Conservation (phyloP, 495 filamentous ascomycete genomes). For the Filosporella fistucella region DNA sequence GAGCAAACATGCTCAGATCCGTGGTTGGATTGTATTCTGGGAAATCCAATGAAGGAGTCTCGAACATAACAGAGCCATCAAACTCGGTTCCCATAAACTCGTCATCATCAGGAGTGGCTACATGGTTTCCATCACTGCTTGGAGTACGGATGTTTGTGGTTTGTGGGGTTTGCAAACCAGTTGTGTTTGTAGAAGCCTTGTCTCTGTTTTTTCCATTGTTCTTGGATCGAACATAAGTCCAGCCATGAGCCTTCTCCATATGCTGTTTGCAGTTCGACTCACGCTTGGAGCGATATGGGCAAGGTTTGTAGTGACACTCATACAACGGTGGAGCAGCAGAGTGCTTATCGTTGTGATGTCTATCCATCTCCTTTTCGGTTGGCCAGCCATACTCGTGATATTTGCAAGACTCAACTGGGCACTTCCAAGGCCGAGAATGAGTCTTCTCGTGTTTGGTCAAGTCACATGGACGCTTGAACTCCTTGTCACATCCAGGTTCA, state of each 20-base stretch:
- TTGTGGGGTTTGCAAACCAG: constrained; percentile 22
- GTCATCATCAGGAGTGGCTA: constrained; percentile 19
- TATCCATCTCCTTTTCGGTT: constrained; percentile 94
- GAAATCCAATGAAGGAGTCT: constrained; percentile 19
- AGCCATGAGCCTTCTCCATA: constrained; percentile 97
- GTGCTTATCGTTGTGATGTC: constrained; percentile 95
- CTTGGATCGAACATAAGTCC: constrained; percentile 86
- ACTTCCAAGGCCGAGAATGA: constrained; percentile 94
- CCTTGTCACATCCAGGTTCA: constrained; percentile 69
- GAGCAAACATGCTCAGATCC: constrained; percentile 18
- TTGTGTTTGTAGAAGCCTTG: constrained; percentile 7
- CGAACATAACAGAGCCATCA: constrained; percentile 7
- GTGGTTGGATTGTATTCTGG: constrained; percentile 15
- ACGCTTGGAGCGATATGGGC: constrained; percentile 90
- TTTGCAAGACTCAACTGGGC: constrained; percentile 72
- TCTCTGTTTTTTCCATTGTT: constrained; percentile 66
- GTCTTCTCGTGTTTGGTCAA: constrained; percentile 97
- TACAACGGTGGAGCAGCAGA: constrained; percentile 69
- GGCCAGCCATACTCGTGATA: constrained; percentile 87
- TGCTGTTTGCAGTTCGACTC: constrained; percentile 99
- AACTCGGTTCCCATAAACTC: constrained; percentile 1
- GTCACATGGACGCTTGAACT: constrained; percentile 90
- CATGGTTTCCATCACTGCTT: constrained; percentile 18
- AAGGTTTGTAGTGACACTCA: constrained; percentile 78
- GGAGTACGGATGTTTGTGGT: constrained; percentile 22